A percentile compares a stretch with the other conserved stretches of the same genome.
phyloP scores from a whole-genome alignment of 108 stramenopile genomes.

The Cylindrotheca fusiformis region DNA sequence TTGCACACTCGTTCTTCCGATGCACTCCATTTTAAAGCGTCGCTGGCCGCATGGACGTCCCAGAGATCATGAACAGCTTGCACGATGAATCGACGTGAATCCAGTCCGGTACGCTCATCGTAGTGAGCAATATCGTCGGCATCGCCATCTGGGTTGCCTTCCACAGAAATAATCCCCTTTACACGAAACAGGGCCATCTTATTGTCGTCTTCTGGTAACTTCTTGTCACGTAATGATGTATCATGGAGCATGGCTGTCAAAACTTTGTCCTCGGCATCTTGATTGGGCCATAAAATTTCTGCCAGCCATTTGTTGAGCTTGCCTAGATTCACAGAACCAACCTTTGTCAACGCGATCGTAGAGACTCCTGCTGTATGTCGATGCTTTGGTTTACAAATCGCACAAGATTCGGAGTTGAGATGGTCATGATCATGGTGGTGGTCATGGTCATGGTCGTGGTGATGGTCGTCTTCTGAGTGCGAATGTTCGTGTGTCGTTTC shows the following conservation, averaged over 20 bases:
- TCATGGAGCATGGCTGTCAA: constrained; percentile 50
- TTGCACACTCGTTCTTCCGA: constrained; percentile 64
- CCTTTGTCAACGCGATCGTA: constrained; percentile 48
- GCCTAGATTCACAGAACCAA: constrained; percentile 51
- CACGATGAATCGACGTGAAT: constrained; percentile 61
- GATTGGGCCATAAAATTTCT: constrained; percentile 79
- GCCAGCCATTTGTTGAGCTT: constrained; percentile 78
- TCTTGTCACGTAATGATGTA: background rate
- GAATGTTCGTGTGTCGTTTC: background rate
- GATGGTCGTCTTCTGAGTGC: background rate
- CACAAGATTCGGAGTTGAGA: background rate
- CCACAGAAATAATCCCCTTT: constrained; percentile 74
- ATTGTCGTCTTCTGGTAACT: constrained; percentile 17
- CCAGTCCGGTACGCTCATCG: constrained; percentile 27
- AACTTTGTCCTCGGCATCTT: constrained; percentile 69
- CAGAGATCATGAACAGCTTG: constrained; percentile 88
- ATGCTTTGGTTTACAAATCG: constrained; percentile 25
- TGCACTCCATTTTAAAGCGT: constrained; percentile 32
- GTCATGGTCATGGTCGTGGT: constrained; percentile 12
- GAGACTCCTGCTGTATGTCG: constrained; percentile 63
- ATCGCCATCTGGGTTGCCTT: constrained; percentile 24
- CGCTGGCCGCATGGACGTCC: constrained; percentile 70
- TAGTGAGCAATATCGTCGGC: constrained; percentile 8
- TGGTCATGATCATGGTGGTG: constrained; percentile 27
- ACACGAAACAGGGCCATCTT: constrained; percentile 55